Evolutionary conservation across 805 yeast species (phyloP), one percentile per base, ranked within the genome.

Genomic region (Saccharomyces paradoxus): DNA sequence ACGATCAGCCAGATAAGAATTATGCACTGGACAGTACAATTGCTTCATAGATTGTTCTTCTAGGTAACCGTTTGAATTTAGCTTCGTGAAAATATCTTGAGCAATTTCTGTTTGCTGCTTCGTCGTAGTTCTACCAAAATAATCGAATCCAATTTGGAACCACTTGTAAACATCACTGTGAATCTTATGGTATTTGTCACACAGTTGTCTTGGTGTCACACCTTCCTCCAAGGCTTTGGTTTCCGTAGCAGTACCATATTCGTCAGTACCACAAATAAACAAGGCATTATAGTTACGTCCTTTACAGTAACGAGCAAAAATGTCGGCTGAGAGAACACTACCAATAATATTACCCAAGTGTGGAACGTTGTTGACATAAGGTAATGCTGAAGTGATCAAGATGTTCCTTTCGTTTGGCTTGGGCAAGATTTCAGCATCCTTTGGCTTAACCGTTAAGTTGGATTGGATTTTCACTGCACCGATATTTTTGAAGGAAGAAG

Each of bases 231-330:
- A 74, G 10, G 99, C 99, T 74, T 92, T 94, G 29, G 99, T 94
- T 73, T 94, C 99, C 14, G 99, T 94, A 49, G 99, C 99, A 55
- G 99, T 94, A 70, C 99, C 99, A 70, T 94, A 94, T 74, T 94
- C 99, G 70, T 94, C 99, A 41, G 99, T 94, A 74, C 99, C 99
- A 73, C 99, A 90, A 55, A 94, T 74, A 66, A 76, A 94, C 60
- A 94, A 75, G 22, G 96, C 78, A 70, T 91, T 94, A 74, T 86
- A 85, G 71, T 89, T 87, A 77, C 97, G 83, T 63, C 86, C 84
- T 72, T 90, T 91, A 69, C 87, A 82, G 72, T 88, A 94, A 68
- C 98, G 83, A 54, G 97, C 80, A 72, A 81, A 94, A 58, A 92
- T 88, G 74, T 94, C 99, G 32, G 99, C 99, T 56, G 90, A 82